Evolutionary conservation across 208 protist species (phyloP).

Genomic region (Leishmania braziliensis): DNA sequence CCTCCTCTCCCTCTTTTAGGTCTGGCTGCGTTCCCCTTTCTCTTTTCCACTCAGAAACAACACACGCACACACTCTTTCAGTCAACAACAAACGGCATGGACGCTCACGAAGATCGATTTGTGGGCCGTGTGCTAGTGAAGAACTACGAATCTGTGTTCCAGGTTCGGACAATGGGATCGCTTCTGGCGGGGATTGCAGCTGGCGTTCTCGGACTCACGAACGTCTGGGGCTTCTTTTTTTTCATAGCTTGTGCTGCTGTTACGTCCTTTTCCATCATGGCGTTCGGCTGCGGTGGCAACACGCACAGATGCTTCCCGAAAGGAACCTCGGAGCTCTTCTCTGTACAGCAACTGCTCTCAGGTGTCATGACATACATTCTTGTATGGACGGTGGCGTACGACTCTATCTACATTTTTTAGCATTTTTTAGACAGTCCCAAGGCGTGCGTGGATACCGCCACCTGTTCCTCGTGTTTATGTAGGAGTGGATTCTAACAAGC

Average conservation of each 20-base stretch:
- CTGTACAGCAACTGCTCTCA: constrained; percentile 55
- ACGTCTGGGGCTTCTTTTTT: constrained; percentile 70
- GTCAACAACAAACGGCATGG: constrained; percentile 32
- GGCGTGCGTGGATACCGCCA: background rate
- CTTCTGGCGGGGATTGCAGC: constrained; percentile 76
- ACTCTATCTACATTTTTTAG: constrained; percentile 91
- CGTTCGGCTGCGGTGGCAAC: constrained; percentile 53
- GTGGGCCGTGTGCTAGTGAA: constrained; percentile 50
- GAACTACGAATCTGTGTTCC: constrained; percentile 66
- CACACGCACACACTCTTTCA: background rate
- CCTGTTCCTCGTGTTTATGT: background rate
- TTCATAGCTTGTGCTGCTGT: constrained; percentile 59
- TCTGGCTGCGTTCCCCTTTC: constrained; percentile 8
- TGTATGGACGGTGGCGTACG: constrained; percentile 86
- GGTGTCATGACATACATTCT: constrained; percentile 86
- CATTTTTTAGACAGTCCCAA: background rate
- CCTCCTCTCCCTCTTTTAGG: background rate
- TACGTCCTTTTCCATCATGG: constrained; percentile 64
- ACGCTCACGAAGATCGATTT: constrained; percentile 51
- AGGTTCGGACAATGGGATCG: constrained; percentile 75
- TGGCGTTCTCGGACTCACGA: constrained; percentile 76
- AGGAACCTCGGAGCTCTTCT: constrained; percentile 68
- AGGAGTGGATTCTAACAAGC: background rate
- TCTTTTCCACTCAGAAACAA: background rate
- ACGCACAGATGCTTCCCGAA: constrained; percentile 78